Base-by-base conservation (phyloP, 2,329 filamentous ascomycete species). In the Tolypocladium capitatum region DNA sequence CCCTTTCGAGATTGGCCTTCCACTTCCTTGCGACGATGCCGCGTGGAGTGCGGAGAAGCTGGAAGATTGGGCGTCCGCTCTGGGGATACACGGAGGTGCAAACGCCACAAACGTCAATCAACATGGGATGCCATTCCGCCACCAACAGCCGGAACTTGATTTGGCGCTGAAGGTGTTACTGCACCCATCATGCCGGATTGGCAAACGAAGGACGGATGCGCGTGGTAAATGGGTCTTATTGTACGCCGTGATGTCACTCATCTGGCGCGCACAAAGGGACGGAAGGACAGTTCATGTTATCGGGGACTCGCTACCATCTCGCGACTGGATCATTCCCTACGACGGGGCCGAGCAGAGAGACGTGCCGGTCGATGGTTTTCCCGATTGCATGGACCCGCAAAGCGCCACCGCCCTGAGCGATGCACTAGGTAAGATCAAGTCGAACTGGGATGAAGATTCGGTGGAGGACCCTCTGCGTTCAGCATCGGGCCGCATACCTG, bases 11-110 rank as follows among this genome's bases (percentile, higher is more conserved):
- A 71, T 87, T 45, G 70, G 72, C 30, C 62, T 87, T 34, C 81
- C 83, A n/a, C 66, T 89, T 6, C 84, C 84, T 9, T 75, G 77
- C 14, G 83, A 88, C 55, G 84, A 88, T 61, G 81, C 80, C 16
- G 78, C 80, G 2, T 88, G 84, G 83, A 83, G 87, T 55, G 83
- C 84, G 4, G 68, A 66, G 31, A 74, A 71, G 35, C 63, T 69
- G 5, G 62, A 72, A 16, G 75, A 80, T 34, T 88, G 83, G 59
- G 80, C 79, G 9, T n/a, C 16, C 16, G 24, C 24, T 28, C 24
- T 30, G n/a, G 16, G 16, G 9, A 11, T 42, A 13, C 16, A 30
- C 16, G 24, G 16, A 9, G 38, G 9, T 3, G 24, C 4, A n/a
- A 16, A 5, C 18, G 38, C 21, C 7, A 21, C 36, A n/a, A 5